Evolutionary conservation across 2,329 filamentous ascomycete species (phyloP).

Genomic region (Podosphaera leucotricha): DNA sequence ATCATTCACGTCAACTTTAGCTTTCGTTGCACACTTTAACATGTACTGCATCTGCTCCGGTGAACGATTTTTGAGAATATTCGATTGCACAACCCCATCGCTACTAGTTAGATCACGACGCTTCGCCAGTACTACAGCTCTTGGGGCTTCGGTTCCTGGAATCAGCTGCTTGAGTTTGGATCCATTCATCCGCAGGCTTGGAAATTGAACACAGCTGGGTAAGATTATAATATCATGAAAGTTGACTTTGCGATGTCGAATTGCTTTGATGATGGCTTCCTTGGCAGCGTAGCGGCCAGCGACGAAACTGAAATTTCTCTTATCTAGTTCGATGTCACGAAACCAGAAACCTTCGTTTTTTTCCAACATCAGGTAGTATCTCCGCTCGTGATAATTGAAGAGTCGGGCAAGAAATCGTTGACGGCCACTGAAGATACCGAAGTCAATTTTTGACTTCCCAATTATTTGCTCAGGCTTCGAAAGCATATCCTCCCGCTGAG

Average conservation of each 20-base stretch:
- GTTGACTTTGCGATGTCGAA: constrained; percentile 16
- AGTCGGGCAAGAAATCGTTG: not conserved
- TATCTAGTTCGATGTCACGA: not conserved
- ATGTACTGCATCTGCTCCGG: not conserved
- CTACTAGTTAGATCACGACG: not conserved
- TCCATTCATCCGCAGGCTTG: constrained; percentile 12
- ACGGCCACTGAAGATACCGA: not conserved
- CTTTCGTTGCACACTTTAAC: not conserved
- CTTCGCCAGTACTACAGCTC: not conserved
- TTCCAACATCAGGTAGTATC: not conserved
- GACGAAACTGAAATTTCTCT: not conserved
- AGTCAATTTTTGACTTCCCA: not conserved
- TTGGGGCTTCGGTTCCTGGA: not conserved
- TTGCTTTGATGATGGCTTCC: constrained; percentile 52
- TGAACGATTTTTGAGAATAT: not conserved
- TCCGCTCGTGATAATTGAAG: not conserved
- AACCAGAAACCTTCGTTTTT: not conserved
- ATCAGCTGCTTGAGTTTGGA: no score
- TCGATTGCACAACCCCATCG: not conserved
- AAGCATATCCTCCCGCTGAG: not conserved
- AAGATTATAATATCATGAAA: constrained; percentile 33
- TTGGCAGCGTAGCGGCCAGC: constrained; percentile 32
- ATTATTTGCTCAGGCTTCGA: no score
- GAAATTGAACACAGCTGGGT: constrained; percentile 8
- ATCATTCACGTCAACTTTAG: not conserved